Conservation (phyloP, 2,329 filamentous ascomycete species). For the Fusarium sambucinum region DNA sequence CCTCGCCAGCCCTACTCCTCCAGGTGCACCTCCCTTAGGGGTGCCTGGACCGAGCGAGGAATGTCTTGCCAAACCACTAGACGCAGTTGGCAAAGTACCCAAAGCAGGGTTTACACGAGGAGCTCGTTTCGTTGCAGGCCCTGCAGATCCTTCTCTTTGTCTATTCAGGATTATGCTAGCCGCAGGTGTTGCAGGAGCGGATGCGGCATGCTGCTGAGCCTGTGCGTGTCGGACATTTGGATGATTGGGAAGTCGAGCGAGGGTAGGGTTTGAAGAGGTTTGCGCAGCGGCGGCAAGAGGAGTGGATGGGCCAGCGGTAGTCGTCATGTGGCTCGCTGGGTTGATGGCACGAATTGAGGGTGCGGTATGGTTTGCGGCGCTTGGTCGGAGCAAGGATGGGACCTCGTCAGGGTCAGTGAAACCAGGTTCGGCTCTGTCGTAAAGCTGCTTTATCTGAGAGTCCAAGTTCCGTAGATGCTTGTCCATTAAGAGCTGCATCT, state of each 20-base stretch:
- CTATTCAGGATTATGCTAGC: slow-evolving; percentile 70
- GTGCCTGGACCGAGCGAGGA: slow-evolving; percentile 73
- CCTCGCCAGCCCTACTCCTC: slow-evolving; percentile 55
- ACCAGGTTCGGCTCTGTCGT: slow-evolving; percentile 71
- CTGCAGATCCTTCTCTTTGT: slow-evolving; percentile 70
- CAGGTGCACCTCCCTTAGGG: slow-evolving; percentile 60
- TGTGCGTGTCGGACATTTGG: slow-evolving; percentile 64
- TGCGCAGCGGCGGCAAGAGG: slow-evolving; percentile 46
- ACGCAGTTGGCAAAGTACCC: slow-evolving; percentile 62
- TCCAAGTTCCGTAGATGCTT: slow-evolving; percentile 74
- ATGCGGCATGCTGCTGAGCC: slow-evolving; percentile 64
- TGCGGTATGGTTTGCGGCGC: slow-evolving; percentile 64
- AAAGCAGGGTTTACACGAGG: slow-evolving; percentile 63
- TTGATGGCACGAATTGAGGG: slow-evolving; percentile 59
- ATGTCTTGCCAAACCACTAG: slow-evolving; percentile 71
- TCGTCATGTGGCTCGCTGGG: slow-evolving; percentile 54
- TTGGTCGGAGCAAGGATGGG: slow-evolving; percentile 71
- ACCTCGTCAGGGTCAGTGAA: slow-evolving; percentile 73
- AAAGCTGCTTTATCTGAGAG: slow-evolving; percentile 70
- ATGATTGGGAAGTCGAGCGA: slow-evolving; percentile 58
- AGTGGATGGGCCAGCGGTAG: slow-evolving; percentile 44
- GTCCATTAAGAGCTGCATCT: slow-evolving; percentile 69
- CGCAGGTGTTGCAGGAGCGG: slow-evolving; percentile 70
- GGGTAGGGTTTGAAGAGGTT: slow-evolving; percentile 56
- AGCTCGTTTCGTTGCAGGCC: slow-evolving; percentile 67